A percentile compares a stretch with the other conserved stretches of the same genome.
Evolutionary conservation across 2,329 filamentous ascomycete genomes (phyloP).

Genomic region (Cytospora piceicola): DNA sequence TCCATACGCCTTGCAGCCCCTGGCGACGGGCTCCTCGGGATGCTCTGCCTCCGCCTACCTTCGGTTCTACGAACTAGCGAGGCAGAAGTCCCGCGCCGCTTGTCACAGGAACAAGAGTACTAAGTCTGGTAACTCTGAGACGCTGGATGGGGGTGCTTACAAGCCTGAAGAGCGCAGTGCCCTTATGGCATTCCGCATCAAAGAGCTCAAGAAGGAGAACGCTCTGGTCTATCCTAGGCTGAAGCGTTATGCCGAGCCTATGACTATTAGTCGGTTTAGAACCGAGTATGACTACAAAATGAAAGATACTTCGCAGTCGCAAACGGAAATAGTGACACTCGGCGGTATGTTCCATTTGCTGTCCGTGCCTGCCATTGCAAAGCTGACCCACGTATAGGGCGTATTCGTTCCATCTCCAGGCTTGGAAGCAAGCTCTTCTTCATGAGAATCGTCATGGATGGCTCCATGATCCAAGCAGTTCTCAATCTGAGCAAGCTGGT

Average conservation of each 20-base stretch:
- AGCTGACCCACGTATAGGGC: constrained; percentile 55
- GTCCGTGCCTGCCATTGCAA: constrained; percentile 32
- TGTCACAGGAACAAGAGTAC: constrained; percentile 17
- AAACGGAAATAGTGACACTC: constrained; percentile 18
- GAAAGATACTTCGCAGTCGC: constrained; percentile 34
- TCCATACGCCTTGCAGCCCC: constrained; percentile 54
- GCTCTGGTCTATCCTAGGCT: constrained; percentile 61
- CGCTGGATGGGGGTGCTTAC: constrained; percentile 18
- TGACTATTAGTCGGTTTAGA: constrained; percentile 46
- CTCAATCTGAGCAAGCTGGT: constrained; percentile 63
- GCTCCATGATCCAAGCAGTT: constrained; percentile 74
- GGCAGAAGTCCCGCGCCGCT: constrained; percentile 23
- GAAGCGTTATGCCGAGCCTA: constrained; percentile 37
- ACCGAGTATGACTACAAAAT: constrained; percentile 39
- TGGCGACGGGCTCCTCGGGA: constrained; percentile 39
- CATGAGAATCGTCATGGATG: constrained; percentile 76
- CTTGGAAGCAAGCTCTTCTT: constrained; percentile 82
- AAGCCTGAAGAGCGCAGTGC: constrained; percentile 29
- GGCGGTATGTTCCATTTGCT: constrained; percentile 25
- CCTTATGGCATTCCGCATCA: constrained; percentile 44
- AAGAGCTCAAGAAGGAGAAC: constrained; percentile 55
- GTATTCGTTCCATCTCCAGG: constrained; percentile 71
- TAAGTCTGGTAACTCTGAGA: background rate
- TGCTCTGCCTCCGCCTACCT: constrained; percentile 50
- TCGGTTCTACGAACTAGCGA: constrained; percentile 52